Evolutionary conservation across 2,329 filamentous ascomycete species (phyloP), one percentile per base, ranked within the genome.

Genomic region (Hypoxylon sp.): DNA sequence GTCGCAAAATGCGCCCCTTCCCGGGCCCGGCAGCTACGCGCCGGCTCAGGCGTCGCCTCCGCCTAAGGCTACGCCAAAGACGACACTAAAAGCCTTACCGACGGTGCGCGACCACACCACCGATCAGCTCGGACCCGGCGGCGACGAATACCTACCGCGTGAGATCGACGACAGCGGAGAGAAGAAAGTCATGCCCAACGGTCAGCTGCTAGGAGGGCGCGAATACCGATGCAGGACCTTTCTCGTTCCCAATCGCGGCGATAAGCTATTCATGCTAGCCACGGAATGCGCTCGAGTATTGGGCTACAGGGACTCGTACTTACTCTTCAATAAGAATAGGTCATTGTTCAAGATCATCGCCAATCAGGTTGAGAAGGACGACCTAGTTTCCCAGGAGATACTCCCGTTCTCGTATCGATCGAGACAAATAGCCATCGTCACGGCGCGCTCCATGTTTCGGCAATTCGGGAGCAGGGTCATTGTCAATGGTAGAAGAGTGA

Each of bases 281-380:
- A 99, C 95, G 15, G 95, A 99, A 79, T 98, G 95, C 76, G 95
- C 95, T 22, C 89, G 95, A 69, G 93, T 97, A 3, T 83, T 98
- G 20, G 92, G 93, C 48, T 99, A 99, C 77, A 87, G 95, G 64
- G 95, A 99, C 78, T 97, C 94, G n/a, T 99, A 99, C 77, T 84
- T 99, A 34, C 82, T 99, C 15, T 99, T 99, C 83, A 98, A 98
- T 85, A 97, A 98, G 81, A 98, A 99, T 78, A 86, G 94, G 69
- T 98, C 95, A 1, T 83, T 99, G 7, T 97, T 87, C 84, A 99
- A 99, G 80, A 99, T 99, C 74, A 99, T 99, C 72, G 94, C 94
- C 59, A 96, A 91, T 65, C 94, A 98, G 76, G 84, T 90, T 26
- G 95, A 99, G 77, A 99, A 99, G 83, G 95, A 99, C 77, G 93